Percentiles rank a stretch among this genome's conserved stretches.
phyloP scores from a whole-genome alignment of 768 basidiomycete species.

The Suillus occidentalis region DNA sequence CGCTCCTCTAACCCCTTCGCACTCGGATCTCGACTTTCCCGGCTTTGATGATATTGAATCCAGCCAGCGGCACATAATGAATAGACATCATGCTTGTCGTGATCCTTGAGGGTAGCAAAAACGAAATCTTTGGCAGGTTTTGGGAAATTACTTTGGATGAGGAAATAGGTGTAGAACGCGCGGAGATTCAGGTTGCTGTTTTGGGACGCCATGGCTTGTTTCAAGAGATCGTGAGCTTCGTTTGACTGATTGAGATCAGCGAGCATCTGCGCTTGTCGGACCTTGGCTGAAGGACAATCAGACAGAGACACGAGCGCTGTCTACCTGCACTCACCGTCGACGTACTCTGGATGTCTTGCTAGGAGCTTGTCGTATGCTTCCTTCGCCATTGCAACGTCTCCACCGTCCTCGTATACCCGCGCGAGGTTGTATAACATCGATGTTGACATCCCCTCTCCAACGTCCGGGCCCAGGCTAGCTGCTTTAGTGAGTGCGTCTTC shows the following conservation, averaged over 20 bases:
- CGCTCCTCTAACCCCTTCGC: conserved; percentile 59
- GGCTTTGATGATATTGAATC: conserved; percentile 81
- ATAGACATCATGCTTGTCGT: conserved; percentile 87
- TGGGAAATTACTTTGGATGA: conserved; percentile 70
- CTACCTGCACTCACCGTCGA: conserved; percentile 69
- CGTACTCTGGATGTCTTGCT: conserved; percentile 90
- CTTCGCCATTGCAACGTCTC: conserved; percentile 68
- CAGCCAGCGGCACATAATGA: conserved; percentile 88
- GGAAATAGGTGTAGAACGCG: conserved; percentile 91
- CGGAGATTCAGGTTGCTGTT: conserved; percentile 82
- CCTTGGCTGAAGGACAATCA: conserved; percentile 66
- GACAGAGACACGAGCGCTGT: background rate
- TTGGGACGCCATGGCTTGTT: conserved; percentile 83
- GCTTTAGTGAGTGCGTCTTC: conserved; percentile 71
- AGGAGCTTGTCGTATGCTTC: conserved; percentile 88
- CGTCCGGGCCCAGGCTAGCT: conserved; percentile 42
- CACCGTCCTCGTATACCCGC: conserved; percentile 84
- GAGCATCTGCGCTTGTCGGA: conserved; percentile 84
- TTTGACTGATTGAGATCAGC: conserved; percentile 66
- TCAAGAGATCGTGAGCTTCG: conserved; percentile 85
- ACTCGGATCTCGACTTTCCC: conserved; percentile 74
- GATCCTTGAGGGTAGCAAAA: conserved; percentile 82
- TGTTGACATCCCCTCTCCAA: conserved; percentile 71
- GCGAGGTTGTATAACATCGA: conserved; percentile 91
- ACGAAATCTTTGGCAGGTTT: conserved; percentile 87